Conservation (phyloP, 768 basidiomycete species). For the Leccinum subgranulosum region DNA sequence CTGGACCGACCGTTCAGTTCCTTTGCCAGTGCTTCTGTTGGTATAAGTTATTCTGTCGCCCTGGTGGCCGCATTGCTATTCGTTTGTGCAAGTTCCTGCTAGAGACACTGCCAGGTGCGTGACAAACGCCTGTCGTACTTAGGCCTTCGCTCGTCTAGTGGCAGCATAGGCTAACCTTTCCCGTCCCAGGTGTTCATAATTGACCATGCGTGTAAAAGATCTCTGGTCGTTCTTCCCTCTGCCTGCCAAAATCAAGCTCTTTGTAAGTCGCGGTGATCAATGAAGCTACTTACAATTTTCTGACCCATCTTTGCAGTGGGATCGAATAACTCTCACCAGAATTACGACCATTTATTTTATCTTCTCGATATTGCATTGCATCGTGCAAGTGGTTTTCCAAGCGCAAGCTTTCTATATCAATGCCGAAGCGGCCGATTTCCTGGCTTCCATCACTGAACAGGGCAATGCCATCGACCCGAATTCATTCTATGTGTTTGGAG, state of each 20-base stretch:
- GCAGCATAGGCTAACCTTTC: not conserved
- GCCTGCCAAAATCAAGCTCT: slow-evolving; percentile 40
- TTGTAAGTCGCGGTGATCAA: slow-evolving; percentile 37
- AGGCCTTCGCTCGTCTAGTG: not conserved
- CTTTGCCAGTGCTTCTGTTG: slow-evolving; percentile 10
- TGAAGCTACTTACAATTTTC: not conserved
- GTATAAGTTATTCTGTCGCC: slow-evolving; percentile 28
- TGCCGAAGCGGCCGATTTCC: slow-evolving; percentile 49
- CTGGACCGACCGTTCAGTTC: slow-evolving; percentile 29
- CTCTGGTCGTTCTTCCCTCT: slow-evolving; percentile 37
- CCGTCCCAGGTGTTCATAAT: not conserved
- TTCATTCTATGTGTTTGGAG: slow-evolving; percentile 41
- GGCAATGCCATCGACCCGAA: slow-evolving; percentile 47
- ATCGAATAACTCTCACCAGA: slow-evolving; percentile 64
- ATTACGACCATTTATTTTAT: slow-evolving; percentile 63
- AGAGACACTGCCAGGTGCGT: slow-evolving; percentile 1
- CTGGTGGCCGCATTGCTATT: slow-evolving; percentile 41
- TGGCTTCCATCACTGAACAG: slow-evolving; percentile 48
- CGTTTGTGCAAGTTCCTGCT: slow-evolving; percentile 7
- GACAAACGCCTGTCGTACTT: not conserved
- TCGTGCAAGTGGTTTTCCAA: slow-evolving; percentile 68
- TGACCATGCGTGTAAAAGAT: slow-evolving; percentile 40
- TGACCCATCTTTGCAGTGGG: slow-evolving; percentile 45
- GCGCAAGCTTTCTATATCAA: slow-evolving; percentile 65
- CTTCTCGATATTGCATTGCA: slow-evolving; percentile 64